Conservation (phyloP, 257 asterid species). For the Nicotiana knightiana region DNA sequence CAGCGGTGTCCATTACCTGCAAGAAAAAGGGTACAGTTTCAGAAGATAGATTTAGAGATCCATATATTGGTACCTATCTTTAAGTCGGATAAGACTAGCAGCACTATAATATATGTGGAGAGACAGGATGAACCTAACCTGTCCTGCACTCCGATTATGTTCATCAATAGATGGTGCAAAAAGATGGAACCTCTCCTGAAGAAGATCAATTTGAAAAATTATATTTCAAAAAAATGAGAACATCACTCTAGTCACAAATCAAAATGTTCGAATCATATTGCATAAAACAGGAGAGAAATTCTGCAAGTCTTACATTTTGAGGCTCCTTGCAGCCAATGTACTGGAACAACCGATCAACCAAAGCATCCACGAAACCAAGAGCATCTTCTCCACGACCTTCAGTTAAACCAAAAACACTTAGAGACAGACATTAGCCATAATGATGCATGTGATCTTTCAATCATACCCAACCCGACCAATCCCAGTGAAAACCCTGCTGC, state of each 20-base stretch:
- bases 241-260: conserved; percentile 8
- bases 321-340: conserved; percentile 74
- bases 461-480: conserved; percentile 86
- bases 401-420: conserved; percentile 12
- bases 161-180: conserved; percentile 53
- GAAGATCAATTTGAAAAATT: conserved; percentile 10
- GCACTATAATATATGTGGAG: background rate
- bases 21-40: conserved; percentile 16
- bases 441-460: conserved; percentile 12
- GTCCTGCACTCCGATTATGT: conserved; percentile 62
- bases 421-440: conserved; percentile 11
- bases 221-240: conserved; percentile 24
- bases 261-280: background rate
- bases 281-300: conserved; percentile 12
- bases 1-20: conserved; percentile 65
- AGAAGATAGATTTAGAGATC: conserved; percentile 12
- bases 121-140: conserved; percentile 36
- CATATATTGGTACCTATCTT: background rate
- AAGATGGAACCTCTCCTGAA: conserved; percentile 52
- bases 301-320: conserved; percentile 41
- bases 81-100: background rate
- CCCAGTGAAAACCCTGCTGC: conserved; percentile 95
- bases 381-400: conserved; percentile 93
- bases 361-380: conserved; percentile 64
- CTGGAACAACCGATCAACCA: conserved; percentile 79